phyloP scores from a whole-genome alignment of 345 rosid species.

The Aegle marmelos region DNA sequence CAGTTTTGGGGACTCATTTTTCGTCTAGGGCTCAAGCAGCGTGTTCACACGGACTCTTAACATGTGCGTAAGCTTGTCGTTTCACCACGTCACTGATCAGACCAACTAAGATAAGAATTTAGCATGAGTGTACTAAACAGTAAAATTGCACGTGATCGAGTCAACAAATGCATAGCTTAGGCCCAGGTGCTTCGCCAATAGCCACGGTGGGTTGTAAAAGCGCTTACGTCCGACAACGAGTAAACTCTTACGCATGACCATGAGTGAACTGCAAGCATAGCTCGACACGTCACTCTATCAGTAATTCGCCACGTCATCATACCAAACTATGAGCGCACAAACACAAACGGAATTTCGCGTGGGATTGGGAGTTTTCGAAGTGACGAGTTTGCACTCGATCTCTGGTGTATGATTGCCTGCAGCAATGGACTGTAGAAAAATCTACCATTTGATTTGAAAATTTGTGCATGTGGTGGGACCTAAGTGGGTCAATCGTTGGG shows the following conservation, averaged over 20 bases:
- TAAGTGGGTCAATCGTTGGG: background rate
- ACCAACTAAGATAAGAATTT: background rate
- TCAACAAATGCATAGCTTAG: background rate
- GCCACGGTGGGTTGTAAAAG: too few species aligned
- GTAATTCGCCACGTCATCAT: background rate
- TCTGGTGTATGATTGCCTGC: background rate
- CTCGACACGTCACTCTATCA: background rate
- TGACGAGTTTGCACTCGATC: background rate
- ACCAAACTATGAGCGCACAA: background rate
- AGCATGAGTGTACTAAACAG: background rate
- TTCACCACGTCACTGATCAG: background rate
- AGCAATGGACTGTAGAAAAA: background rate
- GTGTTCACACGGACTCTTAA: background rate
- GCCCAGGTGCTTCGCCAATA: too few species aligned
- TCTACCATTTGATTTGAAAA: background rate
- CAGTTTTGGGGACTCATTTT: background rate
- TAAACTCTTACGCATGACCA: too few species aligned
- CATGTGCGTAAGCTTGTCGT: background rate
- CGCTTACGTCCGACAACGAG: too few species aligned
- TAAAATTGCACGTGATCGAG: background rate
- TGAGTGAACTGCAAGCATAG: background rate
- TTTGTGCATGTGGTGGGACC: conserved; percentile 9
- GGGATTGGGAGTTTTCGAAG: background rate
- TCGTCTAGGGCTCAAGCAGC: background rate
- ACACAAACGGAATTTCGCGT: background rate